Conservation (phyloP, 192 early-diverging fungal species). For the Powellomyces hirtus region DNA sequence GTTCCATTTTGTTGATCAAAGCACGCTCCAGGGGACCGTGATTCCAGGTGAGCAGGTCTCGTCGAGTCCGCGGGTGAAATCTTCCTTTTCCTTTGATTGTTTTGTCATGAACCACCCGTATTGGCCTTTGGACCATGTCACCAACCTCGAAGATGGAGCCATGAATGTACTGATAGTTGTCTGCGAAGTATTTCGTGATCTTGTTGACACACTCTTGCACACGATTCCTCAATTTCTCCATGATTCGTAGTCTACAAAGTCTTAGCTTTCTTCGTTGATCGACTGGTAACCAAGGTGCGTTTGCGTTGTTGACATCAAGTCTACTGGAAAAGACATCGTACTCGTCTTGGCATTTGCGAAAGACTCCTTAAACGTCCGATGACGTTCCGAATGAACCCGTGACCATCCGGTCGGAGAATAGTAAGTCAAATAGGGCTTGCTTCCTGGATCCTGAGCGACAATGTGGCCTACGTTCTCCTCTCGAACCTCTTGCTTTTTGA, state of each 20-base stretch:
- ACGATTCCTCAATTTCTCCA: too few species aligned
- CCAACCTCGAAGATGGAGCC: too few species aligned
- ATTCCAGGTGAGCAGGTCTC: neutral
- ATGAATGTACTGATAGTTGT: too few species aligned
- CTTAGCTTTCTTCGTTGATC: neutral
- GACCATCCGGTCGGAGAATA: conserved; percentile 17
- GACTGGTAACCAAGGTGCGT: neutral
- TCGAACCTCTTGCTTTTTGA: neutral
- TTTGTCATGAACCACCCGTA: neutral
- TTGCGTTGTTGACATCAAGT: conserved; percentile 1
- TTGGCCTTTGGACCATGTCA: neutral
- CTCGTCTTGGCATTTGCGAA: neutral
- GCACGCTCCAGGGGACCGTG: too few species aligned
- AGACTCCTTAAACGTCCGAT: neutral
- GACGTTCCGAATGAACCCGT: conserved; percentile 16
- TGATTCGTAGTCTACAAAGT: too few species aligned
- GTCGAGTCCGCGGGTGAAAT: neutral
- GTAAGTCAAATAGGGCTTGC: conserved; percentile 20
- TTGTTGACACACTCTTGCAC: too few species aligned
- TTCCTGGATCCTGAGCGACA: conserved; percentile 16
- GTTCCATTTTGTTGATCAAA: neutral
- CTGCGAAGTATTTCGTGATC: too few species aligned
- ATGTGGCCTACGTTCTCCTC: neutral
- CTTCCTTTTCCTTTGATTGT: neutral
- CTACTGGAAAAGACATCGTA: neutral